Evolutionary conservation across 352 stramenopile species (phyloP).

Genomic region (Globisporangium mamillatum): DNA sequence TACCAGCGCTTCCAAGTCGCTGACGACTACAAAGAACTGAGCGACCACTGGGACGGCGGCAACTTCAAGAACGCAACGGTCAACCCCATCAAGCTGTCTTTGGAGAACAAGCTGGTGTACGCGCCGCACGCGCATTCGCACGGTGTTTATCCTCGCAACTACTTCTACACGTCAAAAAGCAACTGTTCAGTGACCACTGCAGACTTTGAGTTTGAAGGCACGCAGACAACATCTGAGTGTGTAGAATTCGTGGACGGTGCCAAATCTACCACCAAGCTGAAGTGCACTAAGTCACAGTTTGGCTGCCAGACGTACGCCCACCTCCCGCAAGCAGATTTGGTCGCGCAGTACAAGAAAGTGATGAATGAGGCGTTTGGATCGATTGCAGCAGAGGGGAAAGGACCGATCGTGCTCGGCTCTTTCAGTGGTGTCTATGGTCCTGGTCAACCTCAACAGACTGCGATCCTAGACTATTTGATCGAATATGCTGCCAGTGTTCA

Average conservation of each 20-base stretch:
- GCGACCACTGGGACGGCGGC: constrained; percentile 56
- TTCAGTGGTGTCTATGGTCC: constrained; percentile 67
- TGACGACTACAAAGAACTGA: constrained; percentile 37
- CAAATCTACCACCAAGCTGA: constrained; percentile 32
- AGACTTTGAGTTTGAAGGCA: constrained; percentile 24
- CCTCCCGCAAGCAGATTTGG: constrained; percentile 22
- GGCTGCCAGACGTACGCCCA: constrained; percentile 47
- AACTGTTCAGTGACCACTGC: constrained; percentile 37
- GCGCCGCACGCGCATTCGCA: constrained; percentile 62
- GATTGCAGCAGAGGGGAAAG: constrained; percentile 26
- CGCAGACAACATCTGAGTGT: constrained; percentile 29
- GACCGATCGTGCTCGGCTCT: constrained; percentile 51
- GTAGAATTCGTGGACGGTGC: constrained; percentile 42
- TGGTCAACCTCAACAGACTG: constrained; percentile 50
- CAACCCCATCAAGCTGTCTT: constrained; percentile 37
- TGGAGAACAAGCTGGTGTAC: constrained; percentile 63
- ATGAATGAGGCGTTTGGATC: constrained; percentile 43
- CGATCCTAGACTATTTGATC: constrained; percentile 58
- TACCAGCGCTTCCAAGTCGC: constrained; percentile 36
- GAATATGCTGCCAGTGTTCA: constrained; percentile 46
- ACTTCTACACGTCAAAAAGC: constrained; percentile 43
- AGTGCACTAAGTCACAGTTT: constrained; percentile 36
- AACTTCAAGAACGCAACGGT: constrained; percentile 60
- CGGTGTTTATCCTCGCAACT: constrained; percentile 51
- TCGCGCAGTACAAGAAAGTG: constrained; percentile 37